Evolutionary conservation across 1,284 basidiomycete species (phyloP), one percentile per base, ranked within the genome.

Genomic region (Sporisorium exsertum): DNA sequence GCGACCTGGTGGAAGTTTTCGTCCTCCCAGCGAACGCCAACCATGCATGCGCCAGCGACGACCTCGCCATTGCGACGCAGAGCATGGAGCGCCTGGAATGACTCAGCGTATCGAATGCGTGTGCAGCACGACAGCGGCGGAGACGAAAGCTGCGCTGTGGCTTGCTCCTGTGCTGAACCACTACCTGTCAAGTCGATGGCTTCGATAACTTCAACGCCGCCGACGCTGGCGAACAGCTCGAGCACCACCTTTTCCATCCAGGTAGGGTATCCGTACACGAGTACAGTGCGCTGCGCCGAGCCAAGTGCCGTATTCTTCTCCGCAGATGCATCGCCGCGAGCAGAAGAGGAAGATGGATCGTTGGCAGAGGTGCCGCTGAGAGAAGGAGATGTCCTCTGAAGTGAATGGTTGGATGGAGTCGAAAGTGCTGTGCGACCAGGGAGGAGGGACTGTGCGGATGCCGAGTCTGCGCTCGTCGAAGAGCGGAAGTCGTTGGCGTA

Each of bases 21-120:
- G 45, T 78, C 74, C 35, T 80, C 76, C 80, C 80, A 81, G 22
- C 80, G 71, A 42, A 78, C 80, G 22, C 80, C 78, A 16, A 81
- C 63, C 58, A 81, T 71, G 50, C 76, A 78, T 2, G 76, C 68
- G 12, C 77, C 73, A 9, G 78, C 78, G 12, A 81, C 58, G 5
- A 74, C 53, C 51, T 78, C 71, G 46, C 80, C 80, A 46, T 66
- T 78, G 42, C 77, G 72, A 27, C 71, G 76, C 18, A 81, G 60
- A 9, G 80, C 80, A 9, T 77, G 73, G 49, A 81, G 60, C 16
- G 80, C 80, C 60, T 80, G 80, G 46, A 74, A 72, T 3, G 78
- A 68, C 43, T 71, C 78, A 10, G 29, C 32, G 51, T 75, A 81
- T 35, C 68, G 64, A 9, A 81, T 57, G 5, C 80, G 75, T 9